Conservation (phyloP, 2,329 filamentous ascomycete species). For the Chrysoporthe cubensis region DNA sequence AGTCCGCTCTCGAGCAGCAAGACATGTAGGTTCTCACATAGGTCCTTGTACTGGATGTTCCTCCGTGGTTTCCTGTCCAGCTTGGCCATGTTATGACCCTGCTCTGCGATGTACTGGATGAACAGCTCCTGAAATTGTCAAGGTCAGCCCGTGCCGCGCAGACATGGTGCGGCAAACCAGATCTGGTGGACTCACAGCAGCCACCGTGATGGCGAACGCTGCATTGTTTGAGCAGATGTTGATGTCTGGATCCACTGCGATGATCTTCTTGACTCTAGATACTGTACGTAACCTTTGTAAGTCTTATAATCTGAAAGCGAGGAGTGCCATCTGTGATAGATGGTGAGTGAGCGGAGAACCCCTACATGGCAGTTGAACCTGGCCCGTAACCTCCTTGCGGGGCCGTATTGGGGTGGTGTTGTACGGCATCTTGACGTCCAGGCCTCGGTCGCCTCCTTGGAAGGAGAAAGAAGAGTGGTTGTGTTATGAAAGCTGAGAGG, state of each 20-base stretch:
- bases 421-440: conserved; percentile 72
- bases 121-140: conserved; percentile 79
- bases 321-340: neutral
- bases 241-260: conserved; percentile 85
- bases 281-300: conserved; percentile 59
- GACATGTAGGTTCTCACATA: conserved; percentile 60
- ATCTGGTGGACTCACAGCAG: conserved; percentile 62
- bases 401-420: conserved; percentile 85
- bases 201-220: conserved; percentile 89
- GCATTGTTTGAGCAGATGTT: conserved; percentile 88
- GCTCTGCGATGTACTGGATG: conserved; percentile 85
- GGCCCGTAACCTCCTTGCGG: conserved; percentile 80
- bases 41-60: conserved; percentile 94
- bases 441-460: neutral
- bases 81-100: conserved; percentile 86
- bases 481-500: neutral
- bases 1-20: neutral
- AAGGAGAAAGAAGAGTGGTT: neutral
- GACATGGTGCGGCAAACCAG: too few relatives aligned
- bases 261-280: conserved; percentile 94
- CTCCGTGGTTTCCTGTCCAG: conserved; percentile 88
- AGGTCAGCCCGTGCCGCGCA: conserved; percentile 1
- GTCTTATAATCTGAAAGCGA: neutral
- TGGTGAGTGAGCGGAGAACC: conserved; percentile 28
- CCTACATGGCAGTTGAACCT: conserved; percentile 83